These are phyloP conservation scores for Colletotrichum sansevieriae DNA, from an alignment of 2,329 filamentous ascomycete genomes.

Conservation along the genomic window DNA sequence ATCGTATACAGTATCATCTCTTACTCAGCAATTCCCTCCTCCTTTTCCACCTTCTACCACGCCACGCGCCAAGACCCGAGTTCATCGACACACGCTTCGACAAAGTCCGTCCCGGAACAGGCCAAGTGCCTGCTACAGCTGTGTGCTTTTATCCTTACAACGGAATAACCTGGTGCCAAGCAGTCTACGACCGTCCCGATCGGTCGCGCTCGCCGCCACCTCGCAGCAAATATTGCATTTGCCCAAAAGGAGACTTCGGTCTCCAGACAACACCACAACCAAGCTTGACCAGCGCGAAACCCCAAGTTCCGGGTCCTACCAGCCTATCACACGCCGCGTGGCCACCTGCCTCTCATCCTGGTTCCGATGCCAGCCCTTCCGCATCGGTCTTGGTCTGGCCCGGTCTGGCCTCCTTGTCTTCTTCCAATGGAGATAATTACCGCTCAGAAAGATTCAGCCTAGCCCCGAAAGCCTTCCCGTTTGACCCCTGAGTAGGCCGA, in stretches of 20 bases:
- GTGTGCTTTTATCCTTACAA: slow-evolving; percentile 15
- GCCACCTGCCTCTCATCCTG: slow-evolving; percentile 8
- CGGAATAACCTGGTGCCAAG: slow-evolving; percentile 17
- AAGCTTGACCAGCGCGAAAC: slow-evolving; percentile 2
- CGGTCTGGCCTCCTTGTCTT: slow-evolving; percentile 9
- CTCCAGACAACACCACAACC: neutral
- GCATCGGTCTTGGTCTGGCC: slow-evolving; percentile 8
- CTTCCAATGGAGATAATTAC: slow-evolving; percentile 7
- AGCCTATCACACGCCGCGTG: slow-evolving; percentile 23
- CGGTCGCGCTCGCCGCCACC: slow-evolving; percentile 38
- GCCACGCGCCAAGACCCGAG: slow-evolving; percentile 23
- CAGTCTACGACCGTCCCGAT: slow-evolving; percentile 20
- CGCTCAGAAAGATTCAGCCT: slow-evolving; percentile 15
- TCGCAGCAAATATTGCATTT: slow-evolving; percentile 41
- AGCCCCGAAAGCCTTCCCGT: slow-evolving; percentile 38
- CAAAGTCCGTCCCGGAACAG: slow-evolving; percentile 17
- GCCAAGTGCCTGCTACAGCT: slow-evolving; percentile 35
- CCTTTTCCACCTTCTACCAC: neutral
- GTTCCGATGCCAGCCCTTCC: slow-evolving; percentile 18
- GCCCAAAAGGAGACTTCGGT: slow-evolving; percentile 10
- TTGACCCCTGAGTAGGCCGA: slow-evolving; percentile 38
- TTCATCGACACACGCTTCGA: slow-evolving; percentile 1
- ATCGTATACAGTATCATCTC: neutral
- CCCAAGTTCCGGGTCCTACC: slow-evolving; percentile 18
- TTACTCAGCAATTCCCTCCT: slow-evolving; percentile 1